Conservation (phyloP, 441 rosid genomes). For the Capsella rubella region DNA sequence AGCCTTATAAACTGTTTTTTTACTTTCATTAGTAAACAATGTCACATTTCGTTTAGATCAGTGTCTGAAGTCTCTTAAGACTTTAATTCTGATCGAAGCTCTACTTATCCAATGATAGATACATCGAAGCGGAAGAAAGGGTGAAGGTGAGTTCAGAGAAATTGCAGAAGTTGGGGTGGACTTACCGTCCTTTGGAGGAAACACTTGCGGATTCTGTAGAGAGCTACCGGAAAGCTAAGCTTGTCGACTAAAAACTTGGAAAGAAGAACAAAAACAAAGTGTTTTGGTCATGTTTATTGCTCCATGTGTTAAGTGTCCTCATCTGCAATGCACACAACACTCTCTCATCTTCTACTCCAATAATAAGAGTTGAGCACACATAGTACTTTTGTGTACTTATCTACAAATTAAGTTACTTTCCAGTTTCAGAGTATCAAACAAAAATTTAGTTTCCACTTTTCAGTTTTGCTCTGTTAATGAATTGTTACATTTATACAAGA, state of each 20-base stretch:
- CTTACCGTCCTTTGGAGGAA: slow-evolving; percentile 62
- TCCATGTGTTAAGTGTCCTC: background rate
- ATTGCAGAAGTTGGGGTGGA: slow-evolving; percentile 80
- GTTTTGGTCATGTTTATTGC: too few species aligned
- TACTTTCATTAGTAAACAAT: background rate
- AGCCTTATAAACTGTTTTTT: background rate
- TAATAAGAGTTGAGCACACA: slow-evolving; percentile 9
- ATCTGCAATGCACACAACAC: background rate
- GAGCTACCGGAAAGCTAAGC: slow-evolving; percentile 63
- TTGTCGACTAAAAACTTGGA: slow-evolving; percentile 51
- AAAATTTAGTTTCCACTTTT: too few species aligned
- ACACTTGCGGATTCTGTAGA: slow-evolving; percentile 72
- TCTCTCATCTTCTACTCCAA: background rate
- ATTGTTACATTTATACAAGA: too few species aligned
- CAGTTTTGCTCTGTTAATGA: too few species aligned
- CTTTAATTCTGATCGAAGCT: slow-evolving; percentile 21
- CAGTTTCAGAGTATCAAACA: too few species aligned
- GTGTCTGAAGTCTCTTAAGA: slow-evolving; percentile 37
- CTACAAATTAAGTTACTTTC: too few species aligned
- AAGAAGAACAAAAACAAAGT: background rate
- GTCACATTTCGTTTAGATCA: slow-evolving; percentile 5
- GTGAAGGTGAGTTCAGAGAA: slow-evolving; percentile 61
- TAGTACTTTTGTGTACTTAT: too few species aligned
- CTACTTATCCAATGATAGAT: slow-evolving; percentile 51
- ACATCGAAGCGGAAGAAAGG: slow-evolving; percentile 46